Conservation (phyloP, 176 grass and related monocot species). For the Tuctoria greenei region DNA sequence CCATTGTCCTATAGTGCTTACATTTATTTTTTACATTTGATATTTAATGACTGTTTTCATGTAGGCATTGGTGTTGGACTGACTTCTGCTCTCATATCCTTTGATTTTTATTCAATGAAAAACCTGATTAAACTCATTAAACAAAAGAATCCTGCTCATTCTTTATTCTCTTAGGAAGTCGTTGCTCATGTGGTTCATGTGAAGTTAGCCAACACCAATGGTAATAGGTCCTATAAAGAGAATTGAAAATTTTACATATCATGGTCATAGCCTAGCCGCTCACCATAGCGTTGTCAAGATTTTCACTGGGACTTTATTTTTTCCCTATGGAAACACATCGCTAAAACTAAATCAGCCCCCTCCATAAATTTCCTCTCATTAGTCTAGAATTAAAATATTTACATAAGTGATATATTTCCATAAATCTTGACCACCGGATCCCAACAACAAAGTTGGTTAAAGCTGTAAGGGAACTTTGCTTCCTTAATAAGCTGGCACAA, state of each 20-base stretch:
- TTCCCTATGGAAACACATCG: too few relatives aligned
- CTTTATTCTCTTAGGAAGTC: not conserved
- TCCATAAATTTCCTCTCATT: not conserved
- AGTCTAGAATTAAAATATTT: not conserved
- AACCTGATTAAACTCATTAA: not conserved
- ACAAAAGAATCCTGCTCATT: not conserved
- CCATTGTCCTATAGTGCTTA: not conserved
- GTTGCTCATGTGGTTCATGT: not conserved
- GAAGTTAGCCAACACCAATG: not conserved
- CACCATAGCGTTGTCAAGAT: not conserved
- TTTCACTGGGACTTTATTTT: too few relatives aligned
- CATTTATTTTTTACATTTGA: too few relatives aligned
- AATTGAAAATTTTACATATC: not conserved
- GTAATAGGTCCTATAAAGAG: not conserved
- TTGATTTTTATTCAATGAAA: constrained; percentile 23
- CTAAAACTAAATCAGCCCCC: too few relatives aligned
- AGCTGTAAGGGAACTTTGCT: not conserved
- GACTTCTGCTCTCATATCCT: constrained; percentile 83
- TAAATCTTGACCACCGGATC: not conserved
- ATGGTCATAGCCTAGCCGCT: not conserved
- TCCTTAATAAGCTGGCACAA: too few relatives aligned
- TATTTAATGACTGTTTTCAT: not conserved
- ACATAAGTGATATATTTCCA: not conserved
- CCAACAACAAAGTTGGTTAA: not conserved
- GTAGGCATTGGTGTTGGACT: constrained; percentile 66